Conservation (phyloP, 148 eudicot genomes). For the Rhododendron williamsianum region DNA sequence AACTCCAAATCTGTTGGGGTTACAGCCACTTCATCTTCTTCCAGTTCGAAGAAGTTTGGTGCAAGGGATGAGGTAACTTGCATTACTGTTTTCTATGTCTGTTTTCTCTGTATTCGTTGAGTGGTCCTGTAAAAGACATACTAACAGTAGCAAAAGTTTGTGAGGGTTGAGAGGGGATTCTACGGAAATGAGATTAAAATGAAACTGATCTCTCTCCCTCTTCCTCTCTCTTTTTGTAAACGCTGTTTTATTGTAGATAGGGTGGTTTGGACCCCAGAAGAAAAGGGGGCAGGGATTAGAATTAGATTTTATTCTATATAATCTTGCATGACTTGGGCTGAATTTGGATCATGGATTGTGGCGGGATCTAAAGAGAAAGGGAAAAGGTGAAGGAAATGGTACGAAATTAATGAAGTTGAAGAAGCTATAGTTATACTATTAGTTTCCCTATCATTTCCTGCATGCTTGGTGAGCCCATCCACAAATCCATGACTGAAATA, state of each 20-base stretch:
- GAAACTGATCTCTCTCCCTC: background rate
- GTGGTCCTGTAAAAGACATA: background rate
- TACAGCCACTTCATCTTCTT: slow-evolving; percentile 22
- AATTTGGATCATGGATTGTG: background rate
- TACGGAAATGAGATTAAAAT: background rate
- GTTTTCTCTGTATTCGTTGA: background rate
- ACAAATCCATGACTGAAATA: background rate
- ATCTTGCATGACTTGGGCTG: background rate
- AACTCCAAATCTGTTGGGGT: slow-evolving; percentile 19
- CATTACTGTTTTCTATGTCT: background rate
- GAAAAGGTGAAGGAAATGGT: background rate
- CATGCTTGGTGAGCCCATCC: background rate
- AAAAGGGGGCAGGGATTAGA: background rate
- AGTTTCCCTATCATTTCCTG: background rate
- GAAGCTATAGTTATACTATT: background rate
- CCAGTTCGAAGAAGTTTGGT: slow-evolving; percentile 32
- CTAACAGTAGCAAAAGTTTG: background rate
- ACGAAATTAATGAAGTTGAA: background rate
- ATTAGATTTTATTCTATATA: background rate
- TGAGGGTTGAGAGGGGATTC: background rate
- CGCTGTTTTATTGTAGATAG: too few species aligned
- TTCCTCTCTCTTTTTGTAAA: background rate
- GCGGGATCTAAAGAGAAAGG: background rate
- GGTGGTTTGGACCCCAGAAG: background rate
- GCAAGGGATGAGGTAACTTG: slow-evolving; percentile 59